Evolutionary conservation across 441 rosid species (phyloP).

Genomic region (Geranium incanum): DNA sequence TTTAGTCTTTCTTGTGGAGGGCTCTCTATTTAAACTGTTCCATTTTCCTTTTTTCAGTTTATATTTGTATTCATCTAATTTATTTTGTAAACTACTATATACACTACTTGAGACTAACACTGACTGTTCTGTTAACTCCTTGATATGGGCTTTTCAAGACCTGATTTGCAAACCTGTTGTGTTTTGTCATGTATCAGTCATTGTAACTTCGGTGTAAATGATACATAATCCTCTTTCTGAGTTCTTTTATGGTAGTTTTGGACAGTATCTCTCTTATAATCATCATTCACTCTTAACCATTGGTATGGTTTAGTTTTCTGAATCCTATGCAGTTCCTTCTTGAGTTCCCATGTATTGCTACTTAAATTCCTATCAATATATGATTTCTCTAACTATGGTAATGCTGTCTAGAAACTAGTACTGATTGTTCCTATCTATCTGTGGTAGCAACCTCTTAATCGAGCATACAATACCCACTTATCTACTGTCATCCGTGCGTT

Average conservation of each 20-base stretch:
- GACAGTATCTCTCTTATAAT: not conserved
- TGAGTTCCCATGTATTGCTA: not conserved
- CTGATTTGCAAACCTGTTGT: not conserved
- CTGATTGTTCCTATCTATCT: not conserved
- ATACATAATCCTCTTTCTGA: not conserved
- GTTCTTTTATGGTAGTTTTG: not conserved
- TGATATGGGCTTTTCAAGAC: not conserved
- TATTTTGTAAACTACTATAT: not conserved
- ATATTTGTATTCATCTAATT: not conserved
- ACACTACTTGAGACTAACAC: not conserved
- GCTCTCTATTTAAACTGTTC: not conserved
- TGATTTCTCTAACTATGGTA: not conserved
- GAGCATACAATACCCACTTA: not conserved
- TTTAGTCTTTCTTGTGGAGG: not conserved
- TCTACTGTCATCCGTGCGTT: not conserved
- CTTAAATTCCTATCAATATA: not conserved
- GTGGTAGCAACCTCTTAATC: not conserved
- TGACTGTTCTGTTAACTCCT: not conserved
- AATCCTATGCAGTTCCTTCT: not conserved
- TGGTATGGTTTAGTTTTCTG: not conserved
- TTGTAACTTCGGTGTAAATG: not conserved
- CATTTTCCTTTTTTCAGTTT: not conserved
- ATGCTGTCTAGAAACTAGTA: not conserved
- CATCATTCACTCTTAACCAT: not conserved
- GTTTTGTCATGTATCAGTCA: not conserved